Conservation (phyloP, 2,329 filamentous ascomycete species). For the Apiospora rasikravindrae region DNA sequence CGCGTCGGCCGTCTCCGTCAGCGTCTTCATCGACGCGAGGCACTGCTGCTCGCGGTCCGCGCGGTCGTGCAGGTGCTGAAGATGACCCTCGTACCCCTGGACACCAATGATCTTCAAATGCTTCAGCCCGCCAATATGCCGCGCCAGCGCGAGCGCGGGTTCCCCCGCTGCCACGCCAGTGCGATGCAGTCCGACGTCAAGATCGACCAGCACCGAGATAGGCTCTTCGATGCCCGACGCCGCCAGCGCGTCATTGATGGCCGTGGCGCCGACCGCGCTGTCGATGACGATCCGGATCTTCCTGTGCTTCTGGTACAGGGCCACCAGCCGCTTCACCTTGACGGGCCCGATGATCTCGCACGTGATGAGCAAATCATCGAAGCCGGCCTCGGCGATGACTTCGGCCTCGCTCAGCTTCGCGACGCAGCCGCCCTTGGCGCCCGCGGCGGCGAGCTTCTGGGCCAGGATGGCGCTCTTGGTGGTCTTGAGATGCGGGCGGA, state of each 20-base stretch:
- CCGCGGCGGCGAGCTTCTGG: conserved; percentile 47
- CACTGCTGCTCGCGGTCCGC: conserved; percentile 49
- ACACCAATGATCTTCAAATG: conserved; percentile 53
- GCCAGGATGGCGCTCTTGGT: conserved; percentile 55
- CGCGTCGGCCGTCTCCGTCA: conserved; percentile 48
- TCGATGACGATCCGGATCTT: conserved; percentile 54
- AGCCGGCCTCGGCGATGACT: conserved; percentile 47
- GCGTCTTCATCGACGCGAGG: conserved; percentile 50
- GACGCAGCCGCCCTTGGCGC: conserved; percentile 56
- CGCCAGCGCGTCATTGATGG: conserved; percentile 49
- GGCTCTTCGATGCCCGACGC: conserved; percentile 42
- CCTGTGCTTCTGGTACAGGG: conserved; percentile 45
- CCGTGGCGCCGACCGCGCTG: conserved; percentile 48
- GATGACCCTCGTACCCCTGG: conserved; percentile 59
- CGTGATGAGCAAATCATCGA: conserved; percentile 56
- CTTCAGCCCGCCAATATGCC: conserved; percentile 41
- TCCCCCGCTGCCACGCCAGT: conserved; percentile 52
- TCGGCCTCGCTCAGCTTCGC: conserved; percentile 56
- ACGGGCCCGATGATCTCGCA: conserved; percentile 53
- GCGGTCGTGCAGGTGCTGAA: conserved; percentile 54
- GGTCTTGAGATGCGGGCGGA: conserved; percentile 59
- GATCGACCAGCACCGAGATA: conserved; percentile 50
- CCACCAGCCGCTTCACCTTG: conserved; percentile 53
- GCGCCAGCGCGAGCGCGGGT: conserved; percentile 46
- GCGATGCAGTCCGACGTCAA: conserved; percentile 56